Conservation (phyloP, 345 rosid genomes). For the Hibiscus mutabilis region DNA sequence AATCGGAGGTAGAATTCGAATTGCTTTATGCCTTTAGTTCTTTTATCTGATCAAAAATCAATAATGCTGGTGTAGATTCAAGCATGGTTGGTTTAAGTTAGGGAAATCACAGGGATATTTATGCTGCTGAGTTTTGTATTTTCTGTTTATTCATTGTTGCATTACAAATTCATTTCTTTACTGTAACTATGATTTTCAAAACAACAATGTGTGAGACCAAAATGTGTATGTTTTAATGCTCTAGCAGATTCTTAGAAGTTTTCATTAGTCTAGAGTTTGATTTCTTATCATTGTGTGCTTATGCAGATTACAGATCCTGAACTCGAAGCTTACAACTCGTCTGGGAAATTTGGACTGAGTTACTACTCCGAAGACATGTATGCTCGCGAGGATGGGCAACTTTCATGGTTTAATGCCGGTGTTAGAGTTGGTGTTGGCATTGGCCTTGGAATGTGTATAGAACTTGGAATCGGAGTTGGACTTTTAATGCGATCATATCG, state of each 20-base stretch:
- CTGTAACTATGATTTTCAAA: neutral
- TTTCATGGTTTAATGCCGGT: slow-evolving; percentile 87
- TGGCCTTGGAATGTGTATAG: slow-evolving; percentile 90
- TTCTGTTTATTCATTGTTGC: neutral
- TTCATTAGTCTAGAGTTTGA: neutral
- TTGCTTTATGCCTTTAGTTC: neutral
- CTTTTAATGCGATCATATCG: slow-evolving; percentile 88
- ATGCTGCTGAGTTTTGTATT: neutral
- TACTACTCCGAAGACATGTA: slow-evolving; percentile 58
- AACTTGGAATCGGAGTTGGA: slow-evolving; percentile 86
- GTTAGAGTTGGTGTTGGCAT: slow-evolving; percentile 94
- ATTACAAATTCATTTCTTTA: neutral
- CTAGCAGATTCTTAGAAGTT: neutral
- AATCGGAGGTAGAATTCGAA: slow-evolving; percentile 36
- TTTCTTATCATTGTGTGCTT: neutral
- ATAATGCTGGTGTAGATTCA: neutral
- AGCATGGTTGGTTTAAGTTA: no score
- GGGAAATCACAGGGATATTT: no score
- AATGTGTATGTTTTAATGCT: neutral
- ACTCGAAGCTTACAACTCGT: slow-evolving; percentile 43
- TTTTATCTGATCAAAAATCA: neutral
- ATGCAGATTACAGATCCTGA: slow-evolving; percentile 49
- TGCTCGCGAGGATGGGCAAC: slow-evolving; percentile 75
- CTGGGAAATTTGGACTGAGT: slow-evolving; percentile 41
- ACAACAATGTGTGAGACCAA: neutral